A percentile compares a stretch with the other conserved stretches of the same genome.
Conservation (phyloP, 768 basidiomycete genomes). For the Tremella fuciformis region DNA sequence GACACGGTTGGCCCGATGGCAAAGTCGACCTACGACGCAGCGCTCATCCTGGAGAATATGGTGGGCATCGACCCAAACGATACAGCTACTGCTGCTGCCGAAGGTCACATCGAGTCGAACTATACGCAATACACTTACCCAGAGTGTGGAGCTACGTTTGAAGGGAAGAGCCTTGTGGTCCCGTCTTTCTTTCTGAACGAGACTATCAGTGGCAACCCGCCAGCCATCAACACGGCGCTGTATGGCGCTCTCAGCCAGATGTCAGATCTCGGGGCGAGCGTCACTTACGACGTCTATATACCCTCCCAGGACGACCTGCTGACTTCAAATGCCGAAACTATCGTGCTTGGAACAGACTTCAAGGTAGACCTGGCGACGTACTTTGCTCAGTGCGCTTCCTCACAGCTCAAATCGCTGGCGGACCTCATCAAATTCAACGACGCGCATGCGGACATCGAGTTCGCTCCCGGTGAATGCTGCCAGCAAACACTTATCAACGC, state of each 20-base stretch:
- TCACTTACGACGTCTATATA: conserved; percentile 24
- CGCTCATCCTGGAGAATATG: conserved; percentile 29
- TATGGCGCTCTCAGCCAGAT: conserved; percentile 24
- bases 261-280: conserved; percentile 16
- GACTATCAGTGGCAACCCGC: conserved; percentile 12
- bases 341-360: conserved; percentile 27
- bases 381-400: conserved; percentile 16
- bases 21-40: conserved; percentile 20
- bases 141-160: conserved; percentile 19
- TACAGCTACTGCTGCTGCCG: conserved; percentile 10
- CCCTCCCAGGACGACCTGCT: conserved; percentile 21
- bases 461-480: conserved; percentile 40
- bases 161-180: conserved; percentile 24
- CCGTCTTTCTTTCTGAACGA: conserved; percentile 27
- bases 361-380: conserved; percentile 39
- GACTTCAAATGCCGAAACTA: conserved; percentile 19
- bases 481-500: conserved; percentile 32
- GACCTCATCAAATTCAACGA: conserved; percentile 45
- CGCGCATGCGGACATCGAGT: conserved; percentile 28
- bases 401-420: conserved; percentile 15
- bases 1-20: conserved; percentile 31
- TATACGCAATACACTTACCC: conserved; percentile 23
- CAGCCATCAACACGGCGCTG: conserved; percentile 19
- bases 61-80: conserved; percentile 26
- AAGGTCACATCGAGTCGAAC: conserved; percentile 12